A percentile compares a stretch with the other conserved stretches of the same genome.
These are phyloP conservation scores for Candida coquimbonensis DNA, from an alignment of 805 yeast genomes.

Conservation along the genomic window DNA sequence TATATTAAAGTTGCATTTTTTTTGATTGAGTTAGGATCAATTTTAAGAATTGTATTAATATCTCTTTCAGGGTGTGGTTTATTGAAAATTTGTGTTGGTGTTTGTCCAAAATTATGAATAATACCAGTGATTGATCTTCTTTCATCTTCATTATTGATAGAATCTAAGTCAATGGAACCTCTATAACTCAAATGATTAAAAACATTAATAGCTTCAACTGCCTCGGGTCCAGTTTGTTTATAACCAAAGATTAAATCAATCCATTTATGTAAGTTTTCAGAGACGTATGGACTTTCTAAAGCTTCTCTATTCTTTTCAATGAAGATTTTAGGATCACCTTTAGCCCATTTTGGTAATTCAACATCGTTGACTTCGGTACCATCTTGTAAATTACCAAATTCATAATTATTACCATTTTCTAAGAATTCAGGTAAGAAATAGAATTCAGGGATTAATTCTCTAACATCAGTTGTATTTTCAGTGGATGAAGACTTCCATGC, in stretches of 20 bases:
- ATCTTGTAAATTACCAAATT: conserved; percentile 65
- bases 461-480: conserved; percentile 80
- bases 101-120: conserved; percentile 89
- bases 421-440: conserved; percentile 77
- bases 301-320: conserved; percentile 76
- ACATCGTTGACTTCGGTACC: conserved; percentile 55
- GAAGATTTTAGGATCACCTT: conserved; percentile 67
- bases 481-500: conserved; percentile 77
- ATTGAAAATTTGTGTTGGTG: conserved; percentile 67
- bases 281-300: conserved; percentile 74
- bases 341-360: conserved; percentile 76
- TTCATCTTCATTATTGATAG: conserved; percentile 66
- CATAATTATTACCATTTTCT: conserved; percentile 53
- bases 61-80: conserved; percentile 57
- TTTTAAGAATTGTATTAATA: conserved; percentile 29
- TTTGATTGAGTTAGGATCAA: conserved; percentile 26
- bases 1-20: conserved; percentile 33
- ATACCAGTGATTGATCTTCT: conserved; percentile 73
- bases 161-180: conserved; percentile 75
- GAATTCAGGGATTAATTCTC: conserved; percentile 85
- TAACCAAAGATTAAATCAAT: conserved; percentile 78
- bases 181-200: conserved; percentile 81
- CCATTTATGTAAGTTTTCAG: conserved; percentile 73
- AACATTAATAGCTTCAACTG: conserved; percentile 62
- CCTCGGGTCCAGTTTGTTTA: conserved; percentile 69